Evolutionary conservation across 495 filamentous ascomycete species (phyloP), one percentile per base, ranked within the genome.

Genomic region (Trichoderma virens): DNA sequence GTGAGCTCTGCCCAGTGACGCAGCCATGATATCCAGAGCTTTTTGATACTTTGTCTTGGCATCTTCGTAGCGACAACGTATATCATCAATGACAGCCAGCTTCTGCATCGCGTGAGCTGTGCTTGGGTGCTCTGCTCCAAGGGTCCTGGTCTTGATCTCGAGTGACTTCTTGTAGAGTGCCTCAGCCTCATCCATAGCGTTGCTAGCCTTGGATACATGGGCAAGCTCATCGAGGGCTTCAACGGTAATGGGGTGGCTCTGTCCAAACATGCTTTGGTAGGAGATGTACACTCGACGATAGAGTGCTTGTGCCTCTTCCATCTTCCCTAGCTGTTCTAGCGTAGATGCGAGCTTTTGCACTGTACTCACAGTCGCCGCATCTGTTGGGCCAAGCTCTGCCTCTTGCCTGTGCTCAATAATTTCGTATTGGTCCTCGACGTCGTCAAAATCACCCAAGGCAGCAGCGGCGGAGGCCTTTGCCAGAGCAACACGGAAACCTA

Each of bases 211-310:
- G 7, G 35, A 32, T 5, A 60, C 51, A 20, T 65, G 30, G 23
- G 51, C 63, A 38, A 65, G 27, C 13, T 65, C 54, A 47, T 65
- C 54, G 3, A 35, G 34, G 4, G 51, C 54, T 39, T 65, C 63
- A 9, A 65, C 20, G 11, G 63, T 65, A 16, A 59, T 28, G 2
- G 63, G 63, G 34, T 65, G 43, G 34, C 35, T 31, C 28, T 27
- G 51, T n/a, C 51, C 51, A 54, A 60, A 60, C 25, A 41, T 32
- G 16, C 32, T 60, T 28, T 60, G 32, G 38, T 54, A 65, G 7
- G 63, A 60, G 27, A 54, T 65, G 31, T 56, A 60, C 16, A 59
- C 63, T 3, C 63, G 54, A 28, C 63, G 63, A 31, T 65, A 65
- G 13, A 65, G 56, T 8, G 63, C 63, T 16, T 60, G 51, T 2